Base-by-base conservation (phyloP, 163 green algal species). In the Scenedesmus sp. region DNA sequence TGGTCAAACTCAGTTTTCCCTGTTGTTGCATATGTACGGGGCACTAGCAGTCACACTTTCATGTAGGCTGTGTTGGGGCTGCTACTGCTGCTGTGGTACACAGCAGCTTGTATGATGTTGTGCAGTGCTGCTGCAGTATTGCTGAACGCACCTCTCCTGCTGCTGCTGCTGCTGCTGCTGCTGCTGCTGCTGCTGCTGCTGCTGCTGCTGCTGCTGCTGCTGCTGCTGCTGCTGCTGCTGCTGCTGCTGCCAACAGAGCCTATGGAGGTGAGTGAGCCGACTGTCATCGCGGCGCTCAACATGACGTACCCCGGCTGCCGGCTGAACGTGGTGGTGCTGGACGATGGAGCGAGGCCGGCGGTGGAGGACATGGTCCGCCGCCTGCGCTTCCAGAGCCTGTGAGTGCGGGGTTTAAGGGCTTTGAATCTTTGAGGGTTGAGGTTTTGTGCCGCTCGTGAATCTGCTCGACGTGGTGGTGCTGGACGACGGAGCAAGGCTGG, bases 271-370 rank as follows among this genome's bases (percentile, higher is more conserved):
- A 56, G 96, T 10, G 94, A 96, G 90, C 91, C 94, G 10, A 96
- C 94, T 23, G 91, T 94, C 56, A 92, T 96, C 52, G 94, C 94
- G 7, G 94, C 94, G 2, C 94, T 96, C 59, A 96, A 96, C 84
- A 86, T 96, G 70, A 86, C 88, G 20, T 95, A 85, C 55, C 94
- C 93, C 0, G 74, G 74, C 13, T 87, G 82, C 82, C 23, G 94
- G 62, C 81, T 96, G 18, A 90, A 26, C 0, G 93, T 96, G 70
- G 59, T 93, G 54, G 76, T 96, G n/a, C 88, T 96, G 67, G 94
- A 96, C 60, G 94, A 96, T 67, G 92, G 91, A 13, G 15, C 18
- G 18, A 70, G 89, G 1, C 64, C 87, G 1, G 91, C 91, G 2
- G 66, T 97, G 66, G 55, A 84, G 4, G 88, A 66, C 3, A 93